Conservation (phyloP, 257 asterid genomes). For the Ballota nigra region DNA sequence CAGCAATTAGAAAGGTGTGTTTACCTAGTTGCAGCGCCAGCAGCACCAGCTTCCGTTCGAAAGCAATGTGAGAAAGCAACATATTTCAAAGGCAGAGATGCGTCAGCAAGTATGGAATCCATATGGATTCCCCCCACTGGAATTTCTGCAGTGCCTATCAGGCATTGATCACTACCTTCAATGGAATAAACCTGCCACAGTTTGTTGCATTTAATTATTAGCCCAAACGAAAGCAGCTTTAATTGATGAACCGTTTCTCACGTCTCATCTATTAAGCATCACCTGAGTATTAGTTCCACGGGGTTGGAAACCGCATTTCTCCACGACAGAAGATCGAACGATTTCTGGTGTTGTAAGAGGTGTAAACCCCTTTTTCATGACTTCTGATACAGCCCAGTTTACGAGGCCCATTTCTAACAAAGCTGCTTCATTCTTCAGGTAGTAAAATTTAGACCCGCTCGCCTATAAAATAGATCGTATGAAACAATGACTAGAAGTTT, state of each 20-base stretch:
- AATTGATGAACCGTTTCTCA: background rate
- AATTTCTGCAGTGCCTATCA: slow-evolving; percentile 96
- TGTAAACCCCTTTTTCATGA: slow-evolving; percentile 81
- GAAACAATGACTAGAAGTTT: background rate
- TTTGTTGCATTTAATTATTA: slow-evolving; percentile 12
- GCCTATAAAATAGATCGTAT: slow-evolving; percentile 43
- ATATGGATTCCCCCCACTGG: slow-evolving; percentile 97
- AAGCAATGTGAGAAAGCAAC: slow-evolving; percentile 97
- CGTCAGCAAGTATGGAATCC: slow-evolving; percentile 81
- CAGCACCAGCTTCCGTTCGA: slow-evolving; percentile 99
- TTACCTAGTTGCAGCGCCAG: slow-evolving; percentile 90
- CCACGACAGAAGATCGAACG: slow-evolving; percentile 86
- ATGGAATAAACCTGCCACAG: slow-evolving; percentile 84
- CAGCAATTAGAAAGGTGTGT: background rate
- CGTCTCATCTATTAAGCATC: background rate
- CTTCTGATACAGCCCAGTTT: slow-evolving; percentile 94
- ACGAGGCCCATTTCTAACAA: slow-evolving; percentile 84
- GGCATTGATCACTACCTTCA: slow-evolving; percentile 92
- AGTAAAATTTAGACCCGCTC: slow-evolving; percentile 95
- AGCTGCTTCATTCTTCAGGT: slow-evolving; percentile 95
- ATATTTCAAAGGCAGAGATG: slow-evolving; percentile 80
- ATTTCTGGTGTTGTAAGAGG: slow-evolving; percentile 96
- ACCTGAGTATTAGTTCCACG: slow-evolving; percentile 99
- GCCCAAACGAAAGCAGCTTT: slow-evolving; percentile 16
- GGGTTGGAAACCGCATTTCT: slow-evolving; percentile 98